phyloP scores from a whole-genome alignment of 2,329 filamentous ascomycete species.

The Aspergillus nomiae region DNA sequence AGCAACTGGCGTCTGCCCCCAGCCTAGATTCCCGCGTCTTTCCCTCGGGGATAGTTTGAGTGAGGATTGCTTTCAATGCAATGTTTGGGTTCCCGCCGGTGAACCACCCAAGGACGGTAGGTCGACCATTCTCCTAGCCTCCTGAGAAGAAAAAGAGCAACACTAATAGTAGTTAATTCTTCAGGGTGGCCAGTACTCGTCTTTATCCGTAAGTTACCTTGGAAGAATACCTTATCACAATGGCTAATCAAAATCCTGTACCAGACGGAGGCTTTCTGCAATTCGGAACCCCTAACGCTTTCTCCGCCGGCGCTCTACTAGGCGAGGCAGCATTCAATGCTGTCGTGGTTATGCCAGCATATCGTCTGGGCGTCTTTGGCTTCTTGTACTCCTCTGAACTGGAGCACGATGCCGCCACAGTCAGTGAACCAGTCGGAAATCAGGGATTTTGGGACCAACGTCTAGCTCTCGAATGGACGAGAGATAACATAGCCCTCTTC shows the following conservation, averaged over 20 bases:
- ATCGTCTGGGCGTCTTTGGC: constrained; percentile 59
- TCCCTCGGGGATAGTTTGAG: constrained; percentile 38
- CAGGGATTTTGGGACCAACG: constrained; percentile 62
- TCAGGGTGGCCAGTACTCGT: constrained; percentile 61
- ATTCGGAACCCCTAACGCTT: constrained; percentile 54
- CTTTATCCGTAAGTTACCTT: constrained; percentile 53
- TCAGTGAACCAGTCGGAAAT: constrained; percentile 48
- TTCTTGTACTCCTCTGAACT: constrained; percentile 57
- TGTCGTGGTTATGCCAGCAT: constrained; percentile 58
- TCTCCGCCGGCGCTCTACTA: constrained; percentile 49
- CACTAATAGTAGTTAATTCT: neutral
- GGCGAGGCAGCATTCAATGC: constrained; percentile 52
- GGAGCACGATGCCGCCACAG: constrained; percentile 40
- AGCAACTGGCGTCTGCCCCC: constrained; percentile 50
- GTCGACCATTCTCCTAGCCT: neutral
- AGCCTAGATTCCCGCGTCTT: constrained; percentile 42
- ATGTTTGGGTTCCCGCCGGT: constrained; percentile 57
- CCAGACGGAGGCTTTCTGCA: constrained; percentile 60
- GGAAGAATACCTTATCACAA: neutral
- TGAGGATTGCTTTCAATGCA: constrained; percentile 60
- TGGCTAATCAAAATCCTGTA: neutral
- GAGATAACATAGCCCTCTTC: constrained; percentile 54
- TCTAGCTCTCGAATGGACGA: constrained; percentile 58
- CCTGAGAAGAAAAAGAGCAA: neutral
- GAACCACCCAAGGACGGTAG: constrained; percentile 40